A percentile compares a stretch with the other conserved stretches of the same genome.
These are phyloP conservation scores for Mimosa pudica DNA, from an alignment of 306 rosid genomes.

Conservation along the genomic window DNA sequence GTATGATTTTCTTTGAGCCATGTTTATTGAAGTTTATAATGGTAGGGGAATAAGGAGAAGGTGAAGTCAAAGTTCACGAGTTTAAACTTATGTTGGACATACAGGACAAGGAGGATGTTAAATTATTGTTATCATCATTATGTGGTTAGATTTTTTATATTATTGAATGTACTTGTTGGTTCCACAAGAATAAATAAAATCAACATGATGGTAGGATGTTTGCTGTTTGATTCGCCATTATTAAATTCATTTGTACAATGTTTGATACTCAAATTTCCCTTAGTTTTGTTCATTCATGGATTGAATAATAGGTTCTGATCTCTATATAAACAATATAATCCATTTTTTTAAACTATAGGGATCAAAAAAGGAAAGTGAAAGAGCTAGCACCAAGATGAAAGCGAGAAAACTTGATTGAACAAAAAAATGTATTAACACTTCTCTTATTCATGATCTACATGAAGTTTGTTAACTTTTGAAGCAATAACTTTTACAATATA, in stretches of 20 bases:
- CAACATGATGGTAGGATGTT: background rate
- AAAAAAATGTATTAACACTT: too few species aligned
- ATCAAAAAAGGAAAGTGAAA: too few species aligned
- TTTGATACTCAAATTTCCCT: too few species aligned
- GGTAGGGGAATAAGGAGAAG: background rate
- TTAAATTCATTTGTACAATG: background rate
- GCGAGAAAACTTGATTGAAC: too few species aligned
- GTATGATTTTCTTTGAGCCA: background rate
- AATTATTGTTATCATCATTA: background rate
- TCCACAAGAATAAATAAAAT: background rate
- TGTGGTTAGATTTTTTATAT: background rate
- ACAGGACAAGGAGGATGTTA: background rate
- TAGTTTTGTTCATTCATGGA: too few species aligned
- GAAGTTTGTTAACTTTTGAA: background rate
- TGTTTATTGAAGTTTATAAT: background rate
- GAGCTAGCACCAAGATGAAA: too few species aligned
- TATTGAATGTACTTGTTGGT: background rate
- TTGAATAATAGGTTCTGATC: too few species aligned
- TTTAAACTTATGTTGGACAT: background rate
- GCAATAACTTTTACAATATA: background rate
- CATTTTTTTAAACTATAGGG: too few species aligned
- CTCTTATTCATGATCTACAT: background rate
- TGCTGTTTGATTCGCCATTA: background rate
- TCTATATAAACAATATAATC: too few species aligned
- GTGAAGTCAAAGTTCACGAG: constrained; percentile 35